Evolutionary conservation across 352 stramenopile species (phyloP).

Genomic region (Phytopythium mirpurense): DNA sequence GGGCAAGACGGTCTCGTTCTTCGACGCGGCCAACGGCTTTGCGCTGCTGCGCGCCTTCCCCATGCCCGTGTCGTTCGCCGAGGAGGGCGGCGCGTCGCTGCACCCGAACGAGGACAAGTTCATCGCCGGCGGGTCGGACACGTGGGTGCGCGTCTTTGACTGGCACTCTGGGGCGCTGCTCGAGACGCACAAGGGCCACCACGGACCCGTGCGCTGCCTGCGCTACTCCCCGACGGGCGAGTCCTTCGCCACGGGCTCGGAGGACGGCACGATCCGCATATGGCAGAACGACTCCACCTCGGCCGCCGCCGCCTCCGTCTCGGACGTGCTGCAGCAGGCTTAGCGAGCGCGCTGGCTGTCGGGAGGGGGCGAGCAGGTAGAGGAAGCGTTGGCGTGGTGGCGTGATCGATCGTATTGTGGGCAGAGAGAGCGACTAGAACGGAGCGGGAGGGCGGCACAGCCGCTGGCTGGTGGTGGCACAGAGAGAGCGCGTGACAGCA

Average conservation of each 20-base stretch:
- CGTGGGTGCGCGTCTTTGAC: conserved; percentile 97
- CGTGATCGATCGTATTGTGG: neutral
- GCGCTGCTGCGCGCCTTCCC: conserved; percentile 60
- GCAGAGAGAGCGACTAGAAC: neutral
- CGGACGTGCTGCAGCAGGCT: conserved; percentile 26
- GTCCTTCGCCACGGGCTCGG: conserved; percentile 94
- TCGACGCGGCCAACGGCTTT: conserved; percentile 72
- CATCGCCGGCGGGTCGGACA: conserved; percentile 91
- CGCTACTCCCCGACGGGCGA: conserved; percentile 92
- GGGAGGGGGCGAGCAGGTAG: neutral
- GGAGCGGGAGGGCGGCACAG: no score
- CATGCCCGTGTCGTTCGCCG: conserved; percentile 89
- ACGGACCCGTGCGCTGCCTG: conserved; percentile 96
- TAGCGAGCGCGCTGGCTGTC: conserved; percentile 4
- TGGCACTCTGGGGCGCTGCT: conserved; percentile 88
- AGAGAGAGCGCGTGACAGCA: no score
- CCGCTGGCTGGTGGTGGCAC: no score
- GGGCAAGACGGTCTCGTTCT: conserved; percentile 92
- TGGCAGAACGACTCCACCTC: conserved; percentile 87
- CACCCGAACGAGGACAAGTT: conserved; percentile 82
- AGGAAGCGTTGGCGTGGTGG: neutral
- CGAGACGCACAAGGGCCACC: conserved; percentile 97
- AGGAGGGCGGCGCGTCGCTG: conserved; percentile 88
- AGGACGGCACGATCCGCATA: conserved; percentile 98
- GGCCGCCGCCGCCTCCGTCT: conserved; percentile 53